Evolutionary conservation across 2,329 filamentous ascomycete genomes (phyloP).

Genomic region (Magnaporthiopsis rhizophila): DNA sequence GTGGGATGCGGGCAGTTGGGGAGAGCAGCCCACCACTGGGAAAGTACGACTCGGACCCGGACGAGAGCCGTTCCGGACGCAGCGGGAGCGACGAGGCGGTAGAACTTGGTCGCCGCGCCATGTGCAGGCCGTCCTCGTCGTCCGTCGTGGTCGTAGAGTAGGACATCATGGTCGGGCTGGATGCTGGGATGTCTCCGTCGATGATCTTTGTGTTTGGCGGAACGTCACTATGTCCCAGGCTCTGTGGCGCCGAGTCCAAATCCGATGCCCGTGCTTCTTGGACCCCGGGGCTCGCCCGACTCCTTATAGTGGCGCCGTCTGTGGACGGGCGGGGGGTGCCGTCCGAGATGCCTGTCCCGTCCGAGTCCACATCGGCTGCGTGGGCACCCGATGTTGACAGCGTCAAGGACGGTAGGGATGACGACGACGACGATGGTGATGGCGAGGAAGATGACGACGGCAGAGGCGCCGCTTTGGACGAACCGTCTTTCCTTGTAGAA

Average conservation of each 20-base stretch:
- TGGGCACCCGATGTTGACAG: not conserved
- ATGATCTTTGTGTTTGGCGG: constrained; percentile 4
- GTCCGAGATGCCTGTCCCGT: constrained; percentile 41
- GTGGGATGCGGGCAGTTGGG: constrained; percentile 27
- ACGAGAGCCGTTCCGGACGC: constrained; percentile 30
- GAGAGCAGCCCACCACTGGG: constrained; percentile 2
- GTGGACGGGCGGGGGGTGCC: constrained; percentile 37
- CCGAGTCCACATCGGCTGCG: constrained; percentile 11
- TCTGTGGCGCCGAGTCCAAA: not conserved
- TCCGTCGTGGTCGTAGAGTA: constrained; percentile 78
- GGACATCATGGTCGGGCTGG: constrained; percentile 44
- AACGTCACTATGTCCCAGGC: constrained; percentile 9
- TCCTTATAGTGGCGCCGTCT: constrained; percentile 31
- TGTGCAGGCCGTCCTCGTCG: constrained; percentile 69
- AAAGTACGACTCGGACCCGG: constrained; percentile 58
- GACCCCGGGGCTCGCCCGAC: not conserved
- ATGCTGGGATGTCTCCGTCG: constrained; percentile 19
- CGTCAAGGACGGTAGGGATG: not conserved
- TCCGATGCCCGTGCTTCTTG: not conserved
- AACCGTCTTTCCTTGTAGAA: not conserved
- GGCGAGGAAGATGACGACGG: not conserved
- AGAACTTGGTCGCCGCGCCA: constrained; percentile 29
- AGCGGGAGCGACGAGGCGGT: constrained; percentile 2
- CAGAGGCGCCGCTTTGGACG: not conserved
- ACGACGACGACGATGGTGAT: not conserved